Percentiles rank a stretch among this genome's conserved stretches.
Evolutionary conservation across 2,329 filamentous ascomycete genomes (phyloP).

Genomic region (Exophiala dermatitidis): DNA sequence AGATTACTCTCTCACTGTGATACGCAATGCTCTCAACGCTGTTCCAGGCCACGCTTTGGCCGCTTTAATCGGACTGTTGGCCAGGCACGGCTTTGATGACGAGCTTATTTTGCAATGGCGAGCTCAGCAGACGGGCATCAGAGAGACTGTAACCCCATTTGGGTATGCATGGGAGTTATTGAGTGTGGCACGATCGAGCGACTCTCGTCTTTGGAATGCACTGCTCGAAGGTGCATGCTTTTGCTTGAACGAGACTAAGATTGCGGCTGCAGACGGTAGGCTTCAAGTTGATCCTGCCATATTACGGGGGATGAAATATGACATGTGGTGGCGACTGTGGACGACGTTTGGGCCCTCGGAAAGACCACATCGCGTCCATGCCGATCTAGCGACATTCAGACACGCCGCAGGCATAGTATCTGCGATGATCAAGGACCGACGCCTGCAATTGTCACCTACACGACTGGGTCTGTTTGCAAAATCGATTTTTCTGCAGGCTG

Average conservation of each 20-base stretch:
- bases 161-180: conserved; percentile 11
- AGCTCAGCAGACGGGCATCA: neutral
- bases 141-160: conserved; percentile 8
- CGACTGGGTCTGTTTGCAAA: conserved; percentile 9
- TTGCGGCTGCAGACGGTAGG: neutral
- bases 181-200: conserved; percentile 1
- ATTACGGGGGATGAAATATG: neutral
- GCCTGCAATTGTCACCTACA: conserved; percentile 3
- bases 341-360: neutral
- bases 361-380: conserved; percentile 3
- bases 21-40: conserved; percentile 24
- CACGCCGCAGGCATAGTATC: conserved; percentile 5
- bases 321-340: conserved; percentile 7
- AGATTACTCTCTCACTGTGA: conserved; percentile 17
- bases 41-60: conserved; percentile 36
- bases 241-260: neutral
- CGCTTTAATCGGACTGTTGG: conserved; percentile 41
- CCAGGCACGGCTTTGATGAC: conserved; percentile 27
- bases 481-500: conserved; percentile 8
- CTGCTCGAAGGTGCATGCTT: conserved; percentile 12
- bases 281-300: neutral
- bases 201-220: conserved; percentile 20
- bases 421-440: conserved; percentile 6
- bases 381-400: conserved; percentile 19
- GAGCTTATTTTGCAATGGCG: conserved; percentile 1